Evolutionary conservation across 2,329 filamentous ascomycete species (phyloP).

Genomic region (Cytospora leucostoma): DNA sequence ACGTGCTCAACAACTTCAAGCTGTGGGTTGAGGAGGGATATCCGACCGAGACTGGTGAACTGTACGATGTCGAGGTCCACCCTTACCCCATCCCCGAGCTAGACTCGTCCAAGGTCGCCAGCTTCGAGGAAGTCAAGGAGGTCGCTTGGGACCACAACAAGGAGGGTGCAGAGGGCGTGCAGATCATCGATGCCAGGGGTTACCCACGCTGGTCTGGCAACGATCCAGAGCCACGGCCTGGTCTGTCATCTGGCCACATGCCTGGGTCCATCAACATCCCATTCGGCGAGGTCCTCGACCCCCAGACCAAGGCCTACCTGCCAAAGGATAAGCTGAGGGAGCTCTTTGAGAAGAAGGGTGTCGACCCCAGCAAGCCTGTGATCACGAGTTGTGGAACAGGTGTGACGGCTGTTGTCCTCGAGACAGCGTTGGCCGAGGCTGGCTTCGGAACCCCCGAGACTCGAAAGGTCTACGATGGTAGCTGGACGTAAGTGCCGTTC

Average conservation of each 20-base stretch:
- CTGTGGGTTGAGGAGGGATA: constrained; percentile 85
- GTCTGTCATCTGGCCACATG: constrained; percentile 87
- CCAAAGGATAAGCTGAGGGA: constrained; percentile 70
- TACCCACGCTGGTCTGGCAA: constrained; percentile 77
- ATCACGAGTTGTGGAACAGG: constrained; percentile 91
- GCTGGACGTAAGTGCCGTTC: constrained; percentile 79
- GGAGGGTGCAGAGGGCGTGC: constrained; percentile 78
- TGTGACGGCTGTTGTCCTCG: constrained; percentile 88
- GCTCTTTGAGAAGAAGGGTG: constrained; percentile 76
- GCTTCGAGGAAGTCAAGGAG: constrained; percentile 80
- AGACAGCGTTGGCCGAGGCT: constrained; percentile 80
- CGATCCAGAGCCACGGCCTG: constrained; percentile 83
- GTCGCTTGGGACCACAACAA: constrained; percentile 76
- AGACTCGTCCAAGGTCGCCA: constrained; percentile 65
- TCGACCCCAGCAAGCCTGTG: constrained; percentile 78
- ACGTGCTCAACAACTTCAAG: constrained; percentile 93
- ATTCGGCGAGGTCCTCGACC: constrained; percentile 77
- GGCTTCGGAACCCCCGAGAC: constrained; percentile 68
- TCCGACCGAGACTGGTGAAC: constrained; percentile 77
- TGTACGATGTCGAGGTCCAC: constrained; percentile 67
- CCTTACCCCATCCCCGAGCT: constrained; percentile 65
- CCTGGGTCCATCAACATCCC: constrained; percentile 84
- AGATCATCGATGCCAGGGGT: constrained; percentile 86
- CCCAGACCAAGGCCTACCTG: constrained; percentile 77
- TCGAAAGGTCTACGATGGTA: constrained; percentile 87